Evolutionary conservation across 176 grass and related monocot species (phyloP).

Genomic region (Phoenix dactylifera): DNA sequence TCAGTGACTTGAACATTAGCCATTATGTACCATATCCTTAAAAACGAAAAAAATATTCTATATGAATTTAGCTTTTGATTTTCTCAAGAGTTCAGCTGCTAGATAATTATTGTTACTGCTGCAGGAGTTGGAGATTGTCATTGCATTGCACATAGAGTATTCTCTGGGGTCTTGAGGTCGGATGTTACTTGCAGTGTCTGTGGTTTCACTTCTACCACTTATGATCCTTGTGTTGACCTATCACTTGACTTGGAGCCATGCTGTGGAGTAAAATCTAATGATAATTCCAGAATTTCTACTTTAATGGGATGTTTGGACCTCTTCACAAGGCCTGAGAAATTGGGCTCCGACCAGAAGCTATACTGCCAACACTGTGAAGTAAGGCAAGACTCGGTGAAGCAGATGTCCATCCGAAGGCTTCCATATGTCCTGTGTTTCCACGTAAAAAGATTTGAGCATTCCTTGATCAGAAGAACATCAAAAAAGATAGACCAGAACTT

Average conservation of each 20-base stretch:
- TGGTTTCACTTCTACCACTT: constrained; percentile 26
- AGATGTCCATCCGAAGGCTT: constrained; percentile 25
- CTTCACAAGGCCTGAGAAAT: constrained; percentile 24
- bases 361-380: constrained; percentile 22
- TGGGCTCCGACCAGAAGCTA: constrained; percentile 24
- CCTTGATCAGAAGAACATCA: constrained; percentile 3
- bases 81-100: background rate
- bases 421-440: constrained; percentile 21
- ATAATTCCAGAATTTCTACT: constrained; percentile 21
- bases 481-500: constrained; percentile 20
- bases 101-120: background rate
- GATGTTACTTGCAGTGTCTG: constrained; percentile 27
- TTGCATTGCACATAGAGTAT: constrained; percentile 22
- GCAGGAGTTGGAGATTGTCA: constrained; percentile 13
- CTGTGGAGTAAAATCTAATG: background rate
- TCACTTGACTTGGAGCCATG: constrained; percentile 17
- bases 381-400: constrained; percentile 19
- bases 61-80: background rate
- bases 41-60: background rate
- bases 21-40: too few species aligned
- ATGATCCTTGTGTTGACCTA: constrained; percentile 20
- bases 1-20: too few species aligned
- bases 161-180: constrained; percentile 16
- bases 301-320: constrained; percentile 23
- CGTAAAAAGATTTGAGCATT: constrained; percentile 26